These are phyloP conservation scores for Silene coronaria DNA, from an alignment of 179 eudicot genomes.

Conservation along the genomic window DNA sequence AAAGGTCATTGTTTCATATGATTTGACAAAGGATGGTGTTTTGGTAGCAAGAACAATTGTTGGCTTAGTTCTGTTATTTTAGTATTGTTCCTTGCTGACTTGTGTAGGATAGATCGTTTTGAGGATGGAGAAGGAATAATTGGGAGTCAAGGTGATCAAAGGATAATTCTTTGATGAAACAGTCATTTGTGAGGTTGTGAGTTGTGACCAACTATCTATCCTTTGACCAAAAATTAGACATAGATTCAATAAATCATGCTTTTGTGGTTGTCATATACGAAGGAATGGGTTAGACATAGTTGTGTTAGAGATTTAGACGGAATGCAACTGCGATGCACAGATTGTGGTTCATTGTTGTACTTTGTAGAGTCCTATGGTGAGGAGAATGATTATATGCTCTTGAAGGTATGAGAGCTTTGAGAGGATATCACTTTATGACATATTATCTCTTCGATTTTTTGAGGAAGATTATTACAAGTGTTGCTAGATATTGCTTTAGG, in stretches of 20 bases:
- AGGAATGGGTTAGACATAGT: background rate
- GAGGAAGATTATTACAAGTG: background rate
- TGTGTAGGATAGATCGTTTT: background rate
- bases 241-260: background rate
- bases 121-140: background rate
- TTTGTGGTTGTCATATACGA: background rate
- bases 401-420: background rate
- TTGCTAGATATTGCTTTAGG: background rate
- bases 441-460: background rate
- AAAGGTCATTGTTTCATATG: background rate
- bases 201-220: background rate
- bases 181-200: background rate
- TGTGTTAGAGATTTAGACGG: background rate
- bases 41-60: background rate
- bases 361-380: background rate
- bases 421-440: background rate
- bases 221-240: background rate
- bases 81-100: no score
- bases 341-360: no score
- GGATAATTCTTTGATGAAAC: background rate
- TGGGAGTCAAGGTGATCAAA: background rate
- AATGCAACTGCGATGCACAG: background rate
- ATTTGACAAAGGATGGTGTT: background rate
- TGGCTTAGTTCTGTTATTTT: background rate
- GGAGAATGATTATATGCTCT: background rate